Base-by-base conservation (phyloP, 345 rosid species). In the Arabidopsis arenosa region DNA sequence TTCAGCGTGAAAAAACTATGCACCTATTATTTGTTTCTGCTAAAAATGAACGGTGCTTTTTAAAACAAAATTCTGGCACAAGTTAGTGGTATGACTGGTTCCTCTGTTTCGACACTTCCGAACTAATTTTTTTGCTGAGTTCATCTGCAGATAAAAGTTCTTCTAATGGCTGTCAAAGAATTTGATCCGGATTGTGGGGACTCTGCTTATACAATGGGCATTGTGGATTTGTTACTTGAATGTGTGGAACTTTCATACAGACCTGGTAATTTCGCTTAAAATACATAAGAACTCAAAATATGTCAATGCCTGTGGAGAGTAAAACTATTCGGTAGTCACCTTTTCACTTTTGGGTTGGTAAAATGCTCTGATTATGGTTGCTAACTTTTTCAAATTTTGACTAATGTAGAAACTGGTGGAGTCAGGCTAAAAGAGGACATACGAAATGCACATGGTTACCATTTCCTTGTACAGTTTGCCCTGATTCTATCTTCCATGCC, bases 391-490 rank as follows among this genome's bases (percentile, higher is more conserved):
- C 61, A 70, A 58, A 75, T 83, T 83, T 79, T 75, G 79, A 73
- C 17, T 68, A 69, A n/a, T 86, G 85, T 82, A 94, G 99, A 90
- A 79, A 86, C 93, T 81, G 90, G 90, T 65, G 93, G 97, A 74
- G 79, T 89, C 66, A 84, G 81, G 84, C 97, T 94, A 32, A 89
- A 91, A 80, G 99, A 94, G 80, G 99, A 92, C 82, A 84, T 94
- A 83, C 93, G 80, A 68, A 94, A 94, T 82, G 99, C 97, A 82
- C 99, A 94, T 70, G 99, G 99, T 73, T 90, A 94, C 83, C 99
- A 90, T 64, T 94, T 94, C 77, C 97, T 94, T 83, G 99, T 91
- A 74, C 99, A 85, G 80, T 92, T 92, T 86, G 93, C 96, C 40
- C 77, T 94, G 76, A 78, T 86, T 70, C 80, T 94, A 18, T 89